Evolutionary conservation across 306 rosid species (phyloP).

Genomic region (Pyrus pyrifolia): DNA sequence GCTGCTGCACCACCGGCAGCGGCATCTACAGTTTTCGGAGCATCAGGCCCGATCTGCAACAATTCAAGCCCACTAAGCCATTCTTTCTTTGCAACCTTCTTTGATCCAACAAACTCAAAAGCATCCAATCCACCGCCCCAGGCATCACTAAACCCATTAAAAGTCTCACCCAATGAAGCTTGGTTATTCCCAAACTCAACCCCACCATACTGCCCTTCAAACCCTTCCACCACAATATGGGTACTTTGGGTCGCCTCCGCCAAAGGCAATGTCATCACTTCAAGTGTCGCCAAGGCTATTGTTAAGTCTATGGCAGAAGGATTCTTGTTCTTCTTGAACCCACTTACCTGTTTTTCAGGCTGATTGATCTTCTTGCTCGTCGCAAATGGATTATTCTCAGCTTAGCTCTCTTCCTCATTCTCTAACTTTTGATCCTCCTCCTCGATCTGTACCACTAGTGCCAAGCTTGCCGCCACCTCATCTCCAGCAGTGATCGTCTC

Average conservation of each 20-base stretch:
- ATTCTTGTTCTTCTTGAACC: conserved; percentile 78
- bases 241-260: conserved; percentile 93
- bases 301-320: conserved; percentile 77
- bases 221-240: conserved; percentile 83
- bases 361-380: conserved; percentile 83
- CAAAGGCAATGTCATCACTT: conserved; percentile 75
- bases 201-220: conserved; percentile 94
- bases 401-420: conserved; percentile 41
- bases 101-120: conserved; percentile 70
- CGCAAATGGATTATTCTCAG: conserved; percentile 82
- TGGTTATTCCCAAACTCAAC: conserved; percentile 81
- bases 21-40: conserved; percentile 33
- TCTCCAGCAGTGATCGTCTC: conserved; percentile 82
- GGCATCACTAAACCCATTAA: conserved; percentile 82
- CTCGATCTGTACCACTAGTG: conserved; percentile 47
- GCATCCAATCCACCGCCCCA: conserved; percentile 98
- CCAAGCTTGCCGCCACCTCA: conserved; percentile 51
- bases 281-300: conserved; percentile 71
- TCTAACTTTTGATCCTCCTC: conserved; percentile 46
- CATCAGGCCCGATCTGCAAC: conserved; percentile 71
- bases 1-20: conserved; percentile 26
- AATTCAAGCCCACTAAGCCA: conserved; percentile 96
- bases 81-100: conserved; percentile 45
- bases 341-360: conserved; percentile 67
- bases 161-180: conserved; percentile 70